Percentiles rank a stretch among this genome's conserved stretches.
These are phyloP conservation scores for Torulaspora gathmanii DNA, from an alignment of 805 yeast species.

Conservation along the genomic window DNA sequence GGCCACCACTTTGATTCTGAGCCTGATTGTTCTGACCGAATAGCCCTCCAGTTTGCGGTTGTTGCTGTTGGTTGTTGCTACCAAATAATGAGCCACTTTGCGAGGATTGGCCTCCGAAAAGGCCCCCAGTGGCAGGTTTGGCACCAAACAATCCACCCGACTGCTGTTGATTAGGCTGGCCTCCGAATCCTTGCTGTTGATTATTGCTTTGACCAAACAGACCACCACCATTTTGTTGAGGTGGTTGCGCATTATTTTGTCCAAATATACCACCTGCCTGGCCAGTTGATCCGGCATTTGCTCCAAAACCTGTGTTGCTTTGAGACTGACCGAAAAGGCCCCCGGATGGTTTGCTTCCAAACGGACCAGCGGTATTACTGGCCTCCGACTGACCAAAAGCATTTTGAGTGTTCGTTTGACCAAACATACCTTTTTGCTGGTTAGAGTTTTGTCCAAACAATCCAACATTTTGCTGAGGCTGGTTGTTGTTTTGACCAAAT, in stretches of 20 bases:
- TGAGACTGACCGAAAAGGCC: slow-evolving; percentile 26
- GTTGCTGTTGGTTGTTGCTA: slow-evolving; percentile 19
- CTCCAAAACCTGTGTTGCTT: slow-evolving; percentile 38
- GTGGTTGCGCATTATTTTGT: slow-evolving; percentile 16
- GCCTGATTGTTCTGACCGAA: slow-evolving; percentile 30
- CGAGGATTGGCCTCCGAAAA: slow-evolving; percentile 36
- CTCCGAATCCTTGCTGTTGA: slow-evolving; percentile 24
- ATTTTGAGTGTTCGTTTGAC: slow-evolving; percentile 21
- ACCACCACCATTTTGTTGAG: slow-evolving; percentile 15
- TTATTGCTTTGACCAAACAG: slow-evolving; percentile 33
- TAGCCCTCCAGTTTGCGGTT: slow-evolving; percentile 28
- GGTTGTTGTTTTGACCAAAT: slow-evolving; percentile 35
- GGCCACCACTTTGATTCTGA: slow-evolving; percentile 28
- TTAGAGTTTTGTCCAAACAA: slow-evolving; percentile 41
- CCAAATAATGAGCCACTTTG: slow-evolving; percentile 33
- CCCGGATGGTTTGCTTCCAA: slow-evolving; percentile 33
- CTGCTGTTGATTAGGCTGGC: slow-evolving; percentile 23
- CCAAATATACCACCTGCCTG: slow-evolving; percentile 28
- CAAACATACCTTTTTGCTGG: slow-evolving; percentile 30
- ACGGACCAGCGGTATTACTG: slow-evolving; percentile 29
- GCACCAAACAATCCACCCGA: slow-evolving; percentile 40
- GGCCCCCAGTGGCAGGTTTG: slow-evolving; percentile 32
- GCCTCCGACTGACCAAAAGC: slow-evolving; percentile 15
- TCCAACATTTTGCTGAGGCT: slow-evolving; percentile 36
- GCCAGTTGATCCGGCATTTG: slow-evolving; percentile 6